Evolutionary conservation across 2,329 filamentous ascomycete species (phyloP).

Genomic region (Didymella pinodella): DNA sequence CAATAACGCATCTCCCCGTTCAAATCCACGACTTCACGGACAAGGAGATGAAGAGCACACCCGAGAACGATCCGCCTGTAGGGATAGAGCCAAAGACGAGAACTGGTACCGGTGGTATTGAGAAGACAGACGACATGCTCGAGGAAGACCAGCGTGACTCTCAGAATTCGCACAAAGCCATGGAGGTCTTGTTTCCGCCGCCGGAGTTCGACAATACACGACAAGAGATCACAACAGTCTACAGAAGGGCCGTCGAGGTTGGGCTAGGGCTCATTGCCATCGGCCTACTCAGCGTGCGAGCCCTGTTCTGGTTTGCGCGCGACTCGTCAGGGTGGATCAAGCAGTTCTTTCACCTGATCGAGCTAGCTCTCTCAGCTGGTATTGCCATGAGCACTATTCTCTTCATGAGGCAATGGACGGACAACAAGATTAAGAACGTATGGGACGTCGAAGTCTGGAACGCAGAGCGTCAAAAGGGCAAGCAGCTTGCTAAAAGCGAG

Average conservation of each 20-base stretch:
- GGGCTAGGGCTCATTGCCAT: conserved; percentile 48
- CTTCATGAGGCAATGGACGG: conserved; percentile 66
- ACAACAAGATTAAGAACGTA: conserved; percentile 66
- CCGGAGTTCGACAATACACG: conserved; percentile 58
- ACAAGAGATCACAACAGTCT: conserved; percentile 56
- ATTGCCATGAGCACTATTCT: conserved; percentile 49
- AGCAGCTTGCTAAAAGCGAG: conserved; percentile 55
- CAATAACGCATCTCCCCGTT: conserved; percentile 74
- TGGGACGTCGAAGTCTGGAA: conserved; percentile 77
- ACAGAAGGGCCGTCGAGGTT: conserved; percentile 55
- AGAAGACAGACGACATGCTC: conserved; percentile 56
- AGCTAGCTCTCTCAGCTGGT: conserved; percentile 40
- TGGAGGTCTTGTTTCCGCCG: conserved; percentile 63
- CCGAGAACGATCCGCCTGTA: conserved; percentile 56
- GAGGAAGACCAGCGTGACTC: conserved; percentile 53
- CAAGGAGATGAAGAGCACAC: conserved; percentile 62
- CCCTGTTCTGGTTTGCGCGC: conserved; percentile 45
- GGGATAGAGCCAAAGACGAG: conserved; percentile 53
- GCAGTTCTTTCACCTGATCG: conserved; percentile 37
- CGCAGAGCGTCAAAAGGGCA: conserved; percentile 64
- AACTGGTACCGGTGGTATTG: conserved; percentile 56
- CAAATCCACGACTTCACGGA: conserved; percentile 73
- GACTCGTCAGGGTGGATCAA: conserved; percentile 43
- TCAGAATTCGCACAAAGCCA: conserved; percentile 54
- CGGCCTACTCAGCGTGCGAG: conserved; percentile 47